phyloP scores from a whole-genome alignment of 345 rosid genomes.

The Citrus unshiu region DNA sequence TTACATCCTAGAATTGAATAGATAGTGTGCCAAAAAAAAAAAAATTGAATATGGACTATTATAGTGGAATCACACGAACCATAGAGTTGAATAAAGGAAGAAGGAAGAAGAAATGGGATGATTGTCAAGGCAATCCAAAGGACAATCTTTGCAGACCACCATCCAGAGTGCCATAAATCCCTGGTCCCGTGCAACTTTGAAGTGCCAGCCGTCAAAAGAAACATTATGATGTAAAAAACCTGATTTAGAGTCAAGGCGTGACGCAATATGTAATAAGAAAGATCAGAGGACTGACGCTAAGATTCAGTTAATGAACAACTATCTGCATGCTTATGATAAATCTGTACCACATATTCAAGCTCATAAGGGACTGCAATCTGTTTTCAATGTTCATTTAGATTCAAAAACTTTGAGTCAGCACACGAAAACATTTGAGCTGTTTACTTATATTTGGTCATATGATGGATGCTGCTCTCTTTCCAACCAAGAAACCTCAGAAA shows the following conservation, averaged over 20 bases:
- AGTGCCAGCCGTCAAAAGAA: constrained; percentile 65
- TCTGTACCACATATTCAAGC: neutral
- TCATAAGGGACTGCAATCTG: neutral
- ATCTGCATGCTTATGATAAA: neutral
- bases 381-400: neutral
- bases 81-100: constrained; percentile 60
- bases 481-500: neutral
- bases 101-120: constrained; percentile 68
- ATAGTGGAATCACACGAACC: constrained; percentile 42
- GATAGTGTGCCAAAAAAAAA: neutral
- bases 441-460: neutral
- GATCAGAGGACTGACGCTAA: neutral
- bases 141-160: constrained; percentile 78
- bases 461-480: neutral
- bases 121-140: constrained; percentile 63
- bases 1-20: neutral
- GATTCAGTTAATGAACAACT: neutral
- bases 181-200: constrained; percentile 54
- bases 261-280: neutral
- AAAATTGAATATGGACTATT: neutral
- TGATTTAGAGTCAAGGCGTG: constrained; percentile 32
- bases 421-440: neutral
- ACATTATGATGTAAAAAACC: constrained; percentile 76
- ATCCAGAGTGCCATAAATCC: constrained; percentile 91
- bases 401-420: too few species aligned